Percentiles rank a stretch among this genome's conserved stretches.
phyloP scores from a whole-genome alignment of 2,329 filamentous ascomycete genomes.

The Beauveria brongniartii region DNA sequence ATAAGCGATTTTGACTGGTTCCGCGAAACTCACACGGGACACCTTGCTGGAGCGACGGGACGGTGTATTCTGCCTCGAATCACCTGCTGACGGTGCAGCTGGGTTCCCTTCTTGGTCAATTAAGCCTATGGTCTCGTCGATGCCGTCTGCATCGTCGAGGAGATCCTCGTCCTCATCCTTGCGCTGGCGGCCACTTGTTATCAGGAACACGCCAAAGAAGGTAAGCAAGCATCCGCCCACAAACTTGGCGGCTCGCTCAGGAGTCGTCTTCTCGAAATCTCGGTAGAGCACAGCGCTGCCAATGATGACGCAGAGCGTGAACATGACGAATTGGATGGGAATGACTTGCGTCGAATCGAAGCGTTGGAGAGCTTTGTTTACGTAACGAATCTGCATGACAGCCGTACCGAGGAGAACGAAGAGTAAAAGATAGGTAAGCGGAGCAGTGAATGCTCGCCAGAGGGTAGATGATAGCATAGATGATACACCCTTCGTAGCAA shows the following conservation, averaged over 20 bases:
- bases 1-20: conserved; percentile 27
- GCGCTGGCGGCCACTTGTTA: conserved; percentile 71
- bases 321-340: conserved; percentile 93
- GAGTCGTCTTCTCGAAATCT: conserved; percentile 80
- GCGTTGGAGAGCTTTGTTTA: conserved; percentile 78
- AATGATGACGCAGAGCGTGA: conserved; percentile 90
- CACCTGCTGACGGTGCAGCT: conserved; percentile 20
- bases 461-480: conserved; percentile 89
- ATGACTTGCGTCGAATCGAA: conserved; percentile 98
- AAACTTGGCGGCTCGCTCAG: conserved; percentile 72
- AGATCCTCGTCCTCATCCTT: conserved; percentile 49
- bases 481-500: conserved; percentile 93
- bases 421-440: conserved; percentile 82
- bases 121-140: conserved; percentile 57
- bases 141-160: conserved; percentile 42
- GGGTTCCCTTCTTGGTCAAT: conserved; percentile 37
- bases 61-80: conserved; percentile 13
- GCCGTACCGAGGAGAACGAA: conserved; percentile 74
- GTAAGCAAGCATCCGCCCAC: conserved; percentile 84
- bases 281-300: conserved; percentile 90
- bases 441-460: conserved; percentile 81
- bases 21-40: conserved; percentile 37
- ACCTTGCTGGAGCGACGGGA: conserved; percentile 42
- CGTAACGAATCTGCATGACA: conserved; percentile 93
- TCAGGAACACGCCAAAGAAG: conserved; percentile 94